Percentiles rank a stretch among this genome's conserved stretches.
Evolutionary conservation across 2,329 filamentous ascomycete genomes (phyloP).

Genomic region (Aspergillus sp.): DNA sequence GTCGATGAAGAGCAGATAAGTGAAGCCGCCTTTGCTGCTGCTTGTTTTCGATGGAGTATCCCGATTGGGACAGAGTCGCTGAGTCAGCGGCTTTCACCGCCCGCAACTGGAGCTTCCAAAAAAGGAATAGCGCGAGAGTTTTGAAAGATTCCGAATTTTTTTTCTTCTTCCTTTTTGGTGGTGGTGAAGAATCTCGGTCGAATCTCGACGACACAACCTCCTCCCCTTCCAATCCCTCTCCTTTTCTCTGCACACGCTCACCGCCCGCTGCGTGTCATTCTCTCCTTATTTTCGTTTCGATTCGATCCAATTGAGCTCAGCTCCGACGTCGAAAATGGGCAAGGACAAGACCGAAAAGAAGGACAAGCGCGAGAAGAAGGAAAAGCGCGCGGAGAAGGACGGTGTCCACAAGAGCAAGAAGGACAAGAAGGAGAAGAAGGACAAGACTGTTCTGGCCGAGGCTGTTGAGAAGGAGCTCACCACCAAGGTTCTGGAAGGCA

Average conservation of each 20-base stretch:
- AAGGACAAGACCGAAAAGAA: conserved; percentile 48
- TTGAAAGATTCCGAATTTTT: conserved; percentile 34
- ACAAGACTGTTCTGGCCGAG: conserved; percentile 36
- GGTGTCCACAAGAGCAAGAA: conserved; percentile 47
- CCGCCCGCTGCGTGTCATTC: conserved; percentile 5
- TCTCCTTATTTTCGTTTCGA: conserved; percentile 3
- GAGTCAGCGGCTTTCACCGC: conserved; percentile 22
- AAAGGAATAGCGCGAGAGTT: conserved; percentile 34
- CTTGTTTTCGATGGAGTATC: conserved; percentile 17
- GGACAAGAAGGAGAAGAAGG: conserved; percentile 46
- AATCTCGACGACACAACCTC: conserved; percentile 17
- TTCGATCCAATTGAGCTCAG: conserved; percentile 9
- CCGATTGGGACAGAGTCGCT: conserved; percentile 14
- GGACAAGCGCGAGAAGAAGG: conserved; percentile 45
- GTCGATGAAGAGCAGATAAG: background rate
- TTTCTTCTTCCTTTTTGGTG: conserved; percentile 4
- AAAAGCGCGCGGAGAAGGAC: conserved; percentile 46
- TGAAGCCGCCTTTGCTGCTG: conserved; percentile 1
- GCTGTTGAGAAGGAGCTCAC: conserved; percentile 40
- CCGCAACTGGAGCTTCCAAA: conserved; percentile 17
- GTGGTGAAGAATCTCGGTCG: conserved; percentile 4
- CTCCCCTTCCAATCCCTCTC: conserved; percentile 17
- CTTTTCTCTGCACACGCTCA: conserved; percentile 5
- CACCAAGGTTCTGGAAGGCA: conserved; percentile 33
- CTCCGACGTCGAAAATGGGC: conserved; percentile 36